phyloP scores from a whole-genome alignment of 2,329 filamentous ascomycete genomes.

The Daldinia sp. region DNA sequence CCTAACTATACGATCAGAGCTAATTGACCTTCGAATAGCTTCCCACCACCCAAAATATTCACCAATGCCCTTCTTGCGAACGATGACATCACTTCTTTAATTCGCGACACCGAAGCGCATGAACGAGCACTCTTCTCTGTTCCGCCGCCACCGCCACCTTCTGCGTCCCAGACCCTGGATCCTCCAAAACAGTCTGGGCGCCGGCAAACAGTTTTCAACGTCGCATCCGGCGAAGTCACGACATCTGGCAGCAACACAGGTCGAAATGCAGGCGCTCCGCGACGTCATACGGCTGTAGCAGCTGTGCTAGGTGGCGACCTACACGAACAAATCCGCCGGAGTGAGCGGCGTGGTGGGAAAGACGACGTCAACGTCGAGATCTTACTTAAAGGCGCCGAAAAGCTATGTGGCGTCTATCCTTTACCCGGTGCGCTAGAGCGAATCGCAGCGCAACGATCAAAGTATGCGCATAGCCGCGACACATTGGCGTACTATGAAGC shows the following conservation, averaged over 20 bases:
- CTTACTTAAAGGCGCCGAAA: conserved; percentile 87
- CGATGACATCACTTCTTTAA: conserved; percentile 92
- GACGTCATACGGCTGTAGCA: conserved; percentile 85
- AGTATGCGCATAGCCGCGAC: conserved; percentile 76
- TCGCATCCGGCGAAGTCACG: conserved; percentile 72
- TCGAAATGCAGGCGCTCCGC: conserved; percentile 63
- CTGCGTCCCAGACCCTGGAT: conserved; percentile 60
- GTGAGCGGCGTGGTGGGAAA: conserved; percentile 65
- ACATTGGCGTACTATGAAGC: conserved; percentile 86
- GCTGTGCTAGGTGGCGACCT: conserved; percentile 89
- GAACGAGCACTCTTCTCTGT: conserved; percentile 96
- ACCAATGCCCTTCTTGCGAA: conserved; percentile 90
- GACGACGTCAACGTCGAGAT: conserved; percentile 89
- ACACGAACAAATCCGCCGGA: conserved; percentile 78
- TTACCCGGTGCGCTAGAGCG: conserved; percentile 82
- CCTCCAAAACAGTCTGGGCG: conserved; percentile 60
- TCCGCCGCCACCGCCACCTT: conserved; percentile 72
- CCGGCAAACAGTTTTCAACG: conserved; percentile 75
- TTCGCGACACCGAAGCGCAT: conserved; percentile 94
- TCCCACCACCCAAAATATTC: conserved; percentile 92
- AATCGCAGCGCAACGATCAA: conserved; percentile 77
- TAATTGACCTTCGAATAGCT: conserved; percentile 64
- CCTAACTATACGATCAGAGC: conserved; percentile 14
- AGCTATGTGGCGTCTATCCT: conserved; percentile 88
- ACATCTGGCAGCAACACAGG: conserved; percentile 63